Evolutionary conservation across 2,329 filamentous ascomycete species (phyloP).

Genomic region (Neopestalotiopsis sp.): DNA sequence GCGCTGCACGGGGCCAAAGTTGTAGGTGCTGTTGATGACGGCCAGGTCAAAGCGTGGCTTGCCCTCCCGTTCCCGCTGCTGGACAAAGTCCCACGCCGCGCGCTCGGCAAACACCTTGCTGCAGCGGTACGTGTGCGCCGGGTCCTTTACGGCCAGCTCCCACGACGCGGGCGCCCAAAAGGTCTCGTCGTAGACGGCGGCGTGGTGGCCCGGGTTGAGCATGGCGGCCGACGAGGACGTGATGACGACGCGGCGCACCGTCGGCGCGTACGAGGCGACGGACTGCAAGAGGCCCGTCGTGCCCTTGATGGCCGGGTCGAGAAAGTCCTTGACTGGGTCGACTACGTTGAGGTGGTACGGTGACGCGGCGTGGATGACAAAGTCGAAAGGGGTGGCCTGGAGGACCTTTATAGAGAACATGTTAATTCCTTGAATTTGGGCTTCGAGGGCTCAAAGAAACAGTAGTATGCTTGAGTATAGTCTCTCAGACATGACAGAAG

Average conservation of each 20-base stretch:
- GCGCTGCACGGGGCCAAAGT: slow-evolving; percentile 68
- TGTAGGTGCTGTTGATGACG: slow-evolving; percentile 66
- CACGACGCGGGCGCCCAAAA: slow-evolving; percentile 42
- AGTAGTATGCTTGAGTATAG: too few relatives aligned
- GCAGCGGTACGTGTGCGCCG: slow-evolving; percentile 36
- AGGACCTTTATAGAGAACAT: slow-evolving; percentile 35
- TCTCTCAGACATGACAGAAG: too few relatives aligned
- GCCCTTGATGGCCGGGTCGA: slow-evolving; percentile 61
- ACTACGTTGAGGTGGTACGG: slow-evolving; percentile 74
- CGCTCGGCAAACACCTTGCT: slow-evolving; percentile 69
- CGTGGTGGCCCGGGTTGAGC: slow-evolving; percentile 41
- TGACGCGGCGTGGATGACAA: slow-evolving; percentile 75
- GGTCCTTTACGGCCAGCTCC: slow-evolving; percentile 38
- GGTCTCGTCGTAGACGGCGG: slow-evolving; percentile 44
- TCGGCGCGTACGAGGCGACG: slow-evolving; percentile 45
- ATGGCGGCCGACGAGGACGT: slow-evolving; percentile 54
- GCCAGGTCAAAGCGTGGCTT: slow-evolving; percentile 63
- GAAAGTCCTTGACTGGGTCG: slow-evolving; percentile 49
- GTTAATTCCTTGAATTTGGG: too few relatives aligned
- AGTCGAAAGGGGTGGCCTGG: slow-evolving; percentile 64
- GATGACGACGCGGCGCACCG: slow-evolving; percentile 68
- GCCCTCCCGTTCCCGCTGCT: slow-evolving; percentile 37
- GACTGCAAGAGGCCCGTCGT: slow-evolving; percentile 55
- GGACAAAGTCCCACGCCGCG: slow-evolving; percentile 68
- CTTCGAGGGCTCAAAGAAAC: too few relatives aligned